Evolutionary conservation across 1,284 basidiomycete genomes (phyloP), one percentile per base, ranked within the genome.

Genomic region (Lentinula novae-zelandiae): DNA sequence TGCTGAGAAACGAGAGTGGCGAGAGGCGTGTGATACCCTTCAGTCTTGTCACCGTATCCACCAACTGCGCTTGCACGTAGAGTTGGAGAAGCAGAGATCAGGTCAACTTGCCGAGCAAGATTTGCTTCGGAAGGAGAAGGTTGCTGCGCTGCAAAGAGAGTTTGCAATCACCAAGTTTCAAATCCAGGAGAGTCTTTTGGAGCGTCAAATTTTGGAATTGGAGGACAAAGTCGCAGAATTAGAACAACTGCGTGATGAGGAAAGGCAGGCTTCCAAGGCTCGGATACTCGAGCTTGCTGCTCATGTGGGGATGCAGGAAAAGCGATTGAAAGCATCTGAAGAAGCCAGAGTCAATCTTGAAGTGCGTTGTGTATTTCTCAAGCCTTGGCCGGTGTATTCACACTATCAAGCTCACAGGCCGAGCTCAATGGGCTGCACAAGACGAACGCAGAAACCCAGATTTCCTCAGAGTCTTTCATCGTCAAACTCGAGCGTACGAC

Each of bases 141-240:
- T 87, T 31, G 77, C 80, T 58, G 71, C 78, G 40, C 63, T 86
- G 48, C 83, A 85, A 67, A 75, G 86, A 60, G 89, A 92, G 63
- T 83, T 77, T 67, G 79, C 80, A 68, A 80, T 91, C 58, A 82
- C 79, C 8, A 79, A 82, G 71, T 89, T 88, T 67, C 84, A 87
- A 69, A 77, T 76, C 17, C 77, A 78, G 60, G 87, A 89, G 66
- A 73, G 75, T 6, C 85, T 86, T 64, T 71, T 89, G 48, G 83
- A 87, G 66, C 68, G 72, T 44, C 77, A 75, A 59, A 67, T 89
- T 20, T 75, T 75, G 48, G 76, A 78, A 33, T 64, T 79, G 40
- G 76, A 81, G 64, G 76, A 77, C 15, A 74, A 71, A 70, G 54
- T 65, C 73, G 57, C 66, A 66, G 53, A 71, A 69, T 34, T 70